Evolutionary conservation across 2,329 filamentous ascomycete genomes (phyloP).

Genomic region (Venturia nashicola): DNA sequence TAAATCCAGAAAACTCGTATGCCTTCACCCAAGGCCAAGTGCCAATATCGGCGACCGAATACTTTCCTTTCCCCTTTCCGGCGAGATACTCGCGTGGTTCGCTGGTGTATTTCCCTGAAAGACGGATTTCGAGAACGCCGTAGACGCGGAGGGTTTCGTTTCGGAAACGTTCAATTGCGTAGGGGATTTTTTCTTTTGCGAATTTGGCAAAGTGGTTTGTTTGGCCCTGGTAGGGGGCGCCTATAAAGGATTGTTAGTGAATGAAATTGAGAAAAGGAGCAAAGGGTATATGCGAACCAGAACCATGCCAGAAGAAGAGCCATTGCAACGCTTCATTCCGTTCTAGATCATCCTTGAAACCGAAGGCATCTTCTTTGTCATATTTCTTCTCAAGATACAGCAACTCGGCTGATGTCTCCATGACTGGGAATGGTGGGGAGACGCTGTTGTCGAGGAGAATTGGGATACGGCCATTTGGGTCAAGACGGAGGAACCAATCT

Average conservation of each 20-base stretch:
- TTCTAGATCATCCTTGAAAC: conserved; percentile 35
- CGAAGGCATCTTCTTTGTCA: conserved; percentile 34
- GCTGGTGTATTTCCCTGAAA: conserved; percentile 39
- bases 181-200: conserved; percentile 53
- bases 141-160: conserved; percentile 37
- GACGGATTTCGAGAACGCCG: conserved; percentile 41
- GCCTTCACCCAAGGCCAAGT: conserved; percentile 14
- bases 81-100: conserved; percentile 42
- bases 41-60: conserved; percentile 38
- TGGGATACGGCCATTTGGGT: conserved; percentile 54
- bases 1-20: conserved; percentile 32
- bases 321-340: conserved; percentile 42
- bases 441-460: conserved; percentile 50
- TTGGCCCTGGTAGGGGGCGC: conserved; percentile 71
- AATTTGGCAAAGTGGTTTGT: conserved; percentile 76
- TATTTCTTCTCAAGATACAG: conserved; percentile 32
- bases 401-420: conserved; percentile 22
- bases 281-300: conserved; percentile 11
- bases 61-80: conserved; percentile 42
- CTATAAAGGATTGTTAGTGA: background rate
- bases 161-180: conserved; percentile 34
- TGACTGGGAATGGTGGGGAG: conserved; percentile 31
- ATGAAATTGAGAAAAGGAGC: too few relatives aligned
- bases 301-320: conserved; percentile 46
- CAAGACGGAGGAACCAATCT: conserved; percentile 50